A percentile compares a stretch with the other conserved stretches of the same genome.
These are phyloP conservation scores for Beauveria asiatica DNA, from an alignment of 2,329 filamentous ascomycete species.

Conservation along the genomic window DNA sequence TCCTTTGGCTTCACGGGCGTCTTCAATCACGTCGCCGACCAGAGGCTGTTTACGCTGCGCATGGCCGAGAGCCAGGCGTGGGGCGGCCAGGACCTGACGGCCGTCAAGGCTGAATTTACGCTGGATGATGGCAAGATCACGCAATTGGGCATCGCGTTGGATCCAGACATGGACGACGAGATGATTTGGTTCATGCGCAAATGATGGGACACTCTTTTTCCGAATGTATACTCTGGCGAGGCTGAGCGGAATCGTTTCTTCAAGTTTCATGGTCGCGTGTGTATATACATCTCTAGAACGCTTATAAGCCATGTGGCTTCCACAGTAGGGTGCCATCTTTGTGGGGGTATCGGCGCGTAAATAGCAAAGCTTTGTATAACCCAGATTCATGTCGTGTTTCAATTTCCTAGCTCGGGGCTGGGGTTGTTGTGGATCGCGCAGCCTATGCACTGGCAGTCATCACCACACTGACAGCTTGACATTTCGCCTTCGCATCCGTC, in stretches of 20 bases:
- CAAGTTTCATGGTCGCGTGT: neutral
- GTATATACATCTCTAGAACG: neutral
- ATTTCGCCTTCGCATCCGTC: constrained; percentile 41
- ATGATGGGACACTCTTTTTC: neutral
- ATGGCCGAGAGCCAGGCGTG: constrained; percentile 14
- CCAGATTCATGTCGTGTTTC: neutral
- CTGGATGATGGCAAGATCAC: constrained; percentile 12
- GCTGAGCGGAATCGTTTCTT: neutral
- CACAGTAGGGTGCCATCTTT: neutral
- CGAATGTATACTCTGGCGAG: neutral
- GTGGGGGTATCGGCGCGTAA: constrained; percentile 2
- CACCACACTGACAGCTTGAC: constrained; percentile 47
- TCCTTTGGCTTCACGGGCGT: constrained; percentile 20
- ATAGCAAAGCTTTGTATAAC: neutral
- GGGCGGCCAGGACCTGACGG: constrained; percentile 10
- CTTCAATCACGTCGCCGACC: constrained; percentile 15
- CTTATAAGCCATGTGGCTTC: neutral
- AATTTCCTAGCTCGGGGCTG: constrained; percentile 11
- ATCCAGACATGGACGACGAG: constrained; percentile 12
- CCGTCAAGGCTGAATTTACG: constrained; percentile 14
- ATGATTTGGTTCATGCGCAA: constrained; percentile 17
- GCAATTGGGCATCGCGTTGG: constrained; percentile 16
- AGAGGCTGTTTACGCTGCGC: constrained; percentile 13
- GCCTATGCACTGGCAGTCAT: constrained; percentile 50
- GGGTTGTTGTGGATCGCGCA: constrained; percentile 43